Evolutionary conservation across 2,329 filamentous ascomycete genomes (phyloP).

Genomic region (Calonectria fujianensis): DNA sequence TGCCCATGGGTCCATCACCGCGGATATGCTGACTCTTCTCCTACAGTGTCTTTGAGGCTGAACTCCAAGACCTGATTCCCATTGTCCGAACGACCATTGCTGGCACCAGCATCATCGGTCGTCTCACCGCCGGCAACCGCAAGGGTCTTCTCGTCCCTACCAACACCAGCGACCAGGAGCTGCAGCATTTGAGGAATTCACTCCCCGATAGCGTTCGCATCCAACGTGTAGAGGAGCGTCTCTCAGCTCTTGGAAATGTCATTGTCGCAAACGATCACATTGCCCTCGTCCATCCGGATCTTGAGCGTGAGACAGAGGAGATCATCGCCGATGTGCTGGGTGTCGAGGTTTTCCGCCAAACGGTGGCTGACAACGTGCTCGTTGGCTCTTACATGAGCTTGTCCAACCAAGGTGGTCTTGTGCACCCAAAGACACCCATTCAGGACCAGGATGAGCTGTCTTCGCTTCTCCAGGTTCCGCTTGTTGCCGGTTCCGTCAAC

Average conservation of each 20-base stretch:
- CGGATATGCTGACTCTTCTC: background rate
- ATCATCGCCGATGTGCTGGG: conserved; percentile 96
- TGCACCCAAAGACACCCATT: conserved; percentile 97
- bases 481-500: conserved; percentile 96
- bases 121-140: conserved; percentile 96
- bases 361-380: conserved; percentile 96
- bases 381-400: conserved; percentile 98
- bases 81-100: conserved; percentile 98
- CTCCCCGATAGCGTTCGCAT: conserved; percentile 95
- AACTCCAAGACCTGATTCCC: conserved; percentile 97
- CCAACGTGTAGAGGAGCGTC: conserved; percentile 96
- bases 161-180: conserved; percentile 96
- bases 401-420: conserved; percentile 95
- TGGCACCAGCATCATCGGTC: conserved; percentile 95
- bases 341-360: conserved; percentile 94
- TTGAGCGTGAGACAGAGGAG: conserved; percentile 98
- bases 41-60: conserved; percentile 92
- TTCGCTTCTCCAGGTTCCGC: conserved; percentile 93
- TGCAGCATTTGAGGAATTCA: conserved; percentile 96
- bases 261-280: conserved; percentile 98
- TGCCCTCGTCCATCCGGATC: conserved; percentile 94
- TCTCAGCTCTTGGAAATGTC: conserved; percentile 96
- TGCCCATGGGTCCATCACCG: background rate
- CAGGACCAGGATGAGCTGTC: conserved; percentile 99
- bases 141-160: conserved; percentile 98